A percentile compares a stretch with the other conserved stretches of the same genome.
Conservation (phyloP, 2,329 filamentous ascomycete species). For the Ophiosphaerella herpotricha region DNA sequence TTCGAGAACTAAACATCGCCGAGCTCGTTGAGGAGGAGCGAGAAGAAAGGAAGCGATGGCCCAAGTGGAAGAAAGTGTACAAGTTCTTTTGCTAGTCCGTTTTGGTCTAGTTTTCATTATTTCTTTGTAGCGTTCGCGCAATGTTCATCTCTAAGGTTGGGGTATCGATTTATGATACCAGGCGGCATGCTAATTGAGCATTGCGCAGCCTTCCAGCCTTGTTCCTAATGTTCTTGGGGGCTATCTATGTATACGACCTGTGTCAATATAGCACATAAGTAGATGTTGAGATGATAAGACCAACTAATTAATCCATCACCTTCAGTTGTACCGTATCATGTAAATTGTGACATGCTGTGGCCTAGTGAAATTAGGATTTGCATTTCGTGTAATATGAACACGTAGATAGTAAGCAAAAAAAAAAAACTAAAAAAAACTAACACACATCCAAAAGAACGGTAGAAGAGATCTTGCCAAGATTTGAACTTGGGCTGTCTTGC, state of each 20-base stretch:
- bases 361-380: too few species aligned
- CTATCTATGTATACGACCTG: not conserved
- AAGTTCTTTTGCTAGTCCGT: conserved; percentile 52
- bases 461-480: conserved; percentile 24
- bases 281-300: too few species aligned
- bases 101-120: not conserved
- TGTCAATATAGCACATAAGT: too few species aligned
- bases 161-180: conserved; percentile 35
- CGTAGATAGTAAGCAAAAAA: conserved; percentile 1
- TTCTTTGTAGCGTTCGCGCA: conserved; percentile 22
- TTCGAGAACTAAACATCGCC: conserved; percentile 81
- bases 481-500: conserved; percentile 29
- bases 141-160: conserved; percentile 7
- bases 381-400: too few species aligned
- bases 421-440: not conserved
- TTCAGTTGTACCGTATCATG: too few species aligned
- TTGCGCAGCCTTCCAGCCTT: conserved; percentile 31
- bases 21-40: conserved; percentile 79
- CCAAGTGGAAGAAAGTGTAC: conserved; percentile 55
- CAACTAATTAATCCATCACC: too few species aligned
- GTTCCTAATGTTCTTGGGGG: conserved; percentile 5
- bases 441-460: too few species aligned
- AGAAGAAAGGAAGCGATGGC: conserved; percentile 66
- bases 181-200: conserved; percentile 32
- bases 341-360: not conserved